Conservation (phyloP, 2,329 filamentous ascomycete species). For the Ophiostoma pallidulum region DNA sequence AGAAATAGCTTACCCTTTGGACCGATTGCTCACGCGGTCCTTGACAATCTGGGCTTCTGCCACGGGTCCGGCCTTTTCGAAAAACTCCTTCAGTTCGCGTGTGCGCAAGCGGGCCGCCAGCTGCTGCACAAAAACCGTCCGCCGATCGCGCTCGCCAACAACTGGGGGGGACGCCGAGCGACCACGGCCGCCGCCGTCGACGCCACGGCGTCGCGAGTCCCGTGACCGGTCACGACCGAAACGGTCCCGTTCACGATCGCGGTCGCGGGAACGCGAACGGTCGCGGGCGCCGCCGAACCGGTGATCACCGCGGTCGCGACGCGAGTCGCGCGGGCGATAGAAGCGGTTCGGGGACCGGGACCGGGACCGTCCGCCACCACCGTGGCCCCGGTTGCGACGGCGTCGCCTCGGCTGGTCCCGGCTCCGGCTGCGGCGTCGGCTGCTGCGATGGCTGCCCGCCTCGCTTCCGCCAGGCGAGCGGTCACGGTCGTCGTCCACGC, state of each 20-base stretch:
- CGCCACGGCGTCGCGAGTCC: constrained; percentile 26
- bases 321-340: constrained; percentile 44
- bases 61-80: constrained; percentile 87
- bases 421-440: constrained; percentile 62
- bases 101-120: constrained; percentile 88
- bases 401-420: constrained; percentile 8
- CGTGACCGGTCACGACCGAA: constrained; percentile 23
- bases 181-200: too few species aligned
- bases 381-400: constrained; percentile 4
- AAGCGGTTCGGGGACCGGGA: constrained; percentile 61
- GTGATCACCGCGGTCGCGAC: constrained; percentile 16
- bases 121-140: constrained; percentile 97
- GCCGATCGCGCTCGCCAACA: constrained; percentile 91
- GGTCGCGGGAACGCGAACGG: constrained; percentile 7
- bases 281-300: neutral
- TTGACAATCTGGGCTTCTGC: constrained; percentile 98
- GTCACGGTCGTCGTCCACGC: constrained; percentile 6
- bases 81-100: constrained; percentile 87
- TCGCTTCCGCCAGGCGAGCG: constrained; percentile 65
- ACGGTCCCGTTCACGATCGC: neutral
- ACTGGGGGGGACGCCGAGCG: constrained; percentile 57
- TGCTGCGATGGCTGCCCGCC: constrained; percentile 70
- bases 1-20: constrained; percentile 68
- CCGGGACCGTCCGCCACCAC: constrained; percentile 44
- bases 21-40: constrained; percentile 90